These are phyloP conservation scores for Saxispiralis lemnorum DNA, from an alignment of 495 filamentous ascomycete species.

Conservation along the genomic window DNA sequence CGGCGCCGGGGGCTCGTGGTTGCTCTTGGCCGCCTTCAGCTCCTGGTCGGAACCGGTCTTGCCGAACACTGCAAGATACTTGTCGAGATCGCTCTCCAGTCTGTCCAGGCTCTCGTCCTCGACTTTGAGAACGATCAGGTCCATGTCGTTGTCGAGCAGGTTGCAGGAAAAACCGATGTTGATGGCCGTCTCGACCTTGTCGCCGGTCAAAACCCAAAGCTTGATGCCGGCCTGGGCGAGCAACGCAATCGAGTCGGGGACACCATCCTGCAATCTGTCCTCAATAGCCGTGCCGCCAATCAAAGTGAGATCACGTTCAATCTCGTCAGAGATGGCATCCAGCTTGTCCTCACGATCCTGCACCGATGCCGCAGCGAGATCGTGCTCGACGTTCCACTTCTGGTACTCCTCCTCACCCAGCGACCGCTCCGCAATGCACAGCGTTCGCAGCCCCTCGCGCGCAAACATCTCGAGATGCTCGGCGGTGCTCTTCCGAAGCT, in stretches of 20 bases:
- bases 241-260: constrained; percentile 87
- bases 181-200: constrained; percentile 98
- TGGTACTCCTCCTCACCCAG: constrained; percentile 76
- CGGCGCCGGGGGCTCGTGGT: constrained; percentile 66
- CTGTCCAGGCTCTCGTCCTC: constrained; percentile 49
- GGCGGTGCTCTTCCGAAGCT: constrained; percentile 66
- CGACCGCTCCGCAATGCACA: constrained; percentile 81
- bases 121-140: constrained; percentile 79
- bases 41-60: constrained; percentile 82
- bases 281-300: constrained; percentile 96
- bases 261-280: constrained; percentile 90
- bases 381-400: constrained; percentile 70
- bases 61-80: constrained; percentile 50
- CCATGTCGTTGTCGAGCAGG: constrained; percentile 91
- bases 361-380: constrained; percentile 69
- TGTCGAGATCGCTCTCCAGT: constrained; percentile 54
- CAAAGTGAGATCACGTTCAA: constrained; percentile 77
- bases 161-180: constrained; percentile 99
- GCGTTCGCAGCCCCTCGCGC: constrained; percentile 79
- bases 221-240: constrained; percentile 93
- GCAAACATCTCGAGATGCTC: constrained; percentile 95
- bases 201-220: constrained; percentile 96
- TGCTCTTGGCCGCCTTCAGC: constrained; percentile 54
- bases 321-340: constrained; percentile 71
- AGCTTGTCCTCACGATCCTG: constrained; percentile 84